Conservation (phyloP, 2,329 filamentous ascomycete genomes). For the Conoideocrella luteorostrata region DNA sequence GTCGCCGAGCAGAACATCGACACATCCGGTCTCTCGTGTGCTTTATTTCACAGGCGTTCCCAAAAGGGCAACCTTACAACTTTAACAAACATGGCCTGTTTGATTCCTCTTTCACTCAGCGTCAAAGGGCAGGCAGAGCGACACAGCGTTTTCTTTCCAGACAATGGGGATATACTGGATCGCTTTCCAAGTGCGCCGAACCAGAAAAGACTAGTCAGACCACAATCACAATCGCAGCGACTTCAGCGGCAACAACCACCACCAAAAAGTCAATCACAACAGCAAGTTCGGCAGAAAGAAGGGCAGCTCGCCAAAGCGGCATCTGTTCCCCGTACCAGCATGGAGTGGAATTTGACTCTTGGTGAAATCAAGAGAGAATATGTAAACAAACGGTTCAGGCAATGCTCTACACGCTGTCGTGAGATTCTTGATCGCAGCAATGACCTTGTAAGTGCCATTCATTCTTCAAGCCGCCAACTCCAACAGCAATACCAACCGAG, state of each 20-base stretch:
- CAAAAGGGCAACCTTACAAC: no score
- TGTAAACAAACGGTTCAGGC: slow-evolving; percentile 41
- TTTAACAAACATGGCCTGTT: slow-evolving; percentile 24
- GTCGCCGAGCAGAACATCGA: no score
- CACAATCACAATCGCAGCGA: not conserved
- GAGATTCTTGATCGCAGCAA: slow-evolving; percentile 46
- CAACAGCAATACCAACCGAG: not conserved
- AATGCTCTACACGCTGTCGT: slow-evolving; percentile 45
- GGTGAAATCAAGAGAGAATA: slow-evolving; percentile 50
- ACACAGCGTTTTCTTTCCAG: slow-evolving; percentile 2
- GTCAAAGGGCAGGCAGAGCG: slow-evolving; percentile 5
- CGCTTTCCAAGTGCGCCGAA: slow-evolving; percentile 5
- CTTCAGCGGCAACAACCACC: not conserved
- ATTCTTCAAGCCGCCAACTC: not conserved
- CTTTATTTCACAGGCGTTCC: no score
- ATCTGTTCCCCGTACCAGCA: slow-evolving; percentile 30
- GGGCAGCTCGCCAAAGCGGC: not conserved
- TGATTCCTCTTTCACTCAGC: slow-evolving; percentile 26
- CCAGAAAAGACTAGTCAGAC: not conserved
- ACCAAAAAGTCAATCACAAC: not conserved
- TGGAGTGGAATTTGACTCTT: slow-evolving; percentile 47
- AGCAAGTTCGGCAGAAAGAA: not conserved
- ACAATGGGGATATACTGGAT: not conserved
- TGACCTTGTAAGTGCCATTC: slow-evolving; percentile 38
- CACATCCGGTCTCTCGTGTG: no score